phyloP scores from a whole-genome alignment of 2,329 filamentous ascomycete genomes.

The Laburnicola sp. region DNA sequence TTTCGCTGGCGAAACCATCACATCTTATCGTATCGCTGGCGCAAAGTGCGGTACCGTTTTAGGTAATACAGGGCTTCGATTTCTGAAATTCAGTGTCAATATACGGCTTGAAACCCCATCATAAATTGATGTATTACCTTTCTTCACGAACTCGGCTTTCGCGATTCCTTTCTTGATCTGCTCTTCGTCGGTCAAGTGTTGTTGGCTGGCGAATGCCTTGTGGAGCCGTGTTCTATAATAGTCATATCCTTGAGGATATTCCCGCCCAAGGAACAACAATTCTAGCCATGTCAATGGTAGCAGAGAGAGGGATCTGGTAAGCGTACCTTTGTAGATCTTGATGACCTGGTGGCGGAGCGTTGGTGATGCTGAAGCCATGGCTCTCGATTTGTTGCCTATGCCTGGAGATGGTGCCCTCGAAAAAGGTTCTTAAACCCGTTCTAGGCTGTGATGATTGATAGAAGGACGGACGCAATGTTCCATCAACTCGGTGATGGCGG shows the following conservation, averaged over 20 bases:
- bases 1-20: slow-evolving; percentile 16
- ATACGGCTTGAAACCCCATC: neutral
- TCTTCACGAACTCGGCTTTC: slow-evolving; percentile 85
- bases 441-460: neutral
- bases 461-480: neutral
- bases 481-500: neutral
- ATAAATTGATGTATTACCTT: slow-evolving; percentile 59
- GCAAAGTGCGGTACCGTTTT: slow-evolving; percentile 84
- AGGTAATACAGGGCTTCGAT: slow-evolving; percentile 94
- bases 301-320: neutral
- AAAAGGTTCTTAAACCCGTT: too few relatives aligned
- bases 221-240: slow-evolving; percentile 84
- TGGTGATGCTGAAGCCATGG: slow-evolving; percentile 50
- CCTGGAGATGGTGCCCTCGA: neutral
- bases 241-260: slow-evolving; percentile 81
- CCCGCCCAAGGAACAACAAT: slow-evolving; percentile 78
- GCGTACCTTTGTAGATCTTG: slow-evolving; percentile 80
- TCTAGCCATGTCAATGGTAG: slow-evolving; percentile 57
- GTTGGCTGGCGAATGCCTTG: slow-evolving; percentile 79
- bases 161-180: slow-evolving; percentile 76
- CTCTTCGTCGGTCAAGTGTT: slow-evolving; percentile 68
- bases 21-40: slow-evolving; percentile 70
- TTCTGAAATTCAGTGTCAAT: slow-evolving; percentile 56
- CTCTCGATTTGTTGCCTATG: neutral
- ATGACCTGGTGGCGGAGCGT: slow-evolving; percentile 77